Conservation (phyloP, 2,329 filamentous ascomycete species). For the Ambrosiella xylebori region DNA sequence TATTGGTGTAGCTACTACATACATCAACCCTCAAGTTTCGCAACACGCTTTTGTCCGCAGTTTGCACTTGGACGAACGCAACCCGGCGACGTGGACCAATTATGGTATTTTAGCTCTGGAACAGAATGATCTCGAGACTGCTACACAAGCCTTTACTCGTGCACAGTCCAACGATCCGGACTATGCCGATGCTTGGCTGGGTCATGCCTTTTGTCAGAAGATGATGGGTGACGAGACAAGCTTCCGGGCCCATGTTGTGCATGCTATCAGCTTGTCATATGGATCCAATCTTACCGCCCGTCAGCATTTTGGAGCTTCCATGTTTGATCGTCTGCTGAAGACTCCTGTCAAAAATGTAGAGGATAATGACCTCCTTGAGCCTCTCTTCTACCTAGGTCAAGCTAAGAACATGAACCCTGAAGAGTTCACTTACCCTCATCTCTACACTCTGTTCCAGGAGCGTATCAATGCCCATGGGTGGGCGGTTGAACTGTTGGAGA, state of each 20-base stretch:
- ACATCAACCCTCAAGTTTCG: conserved; percentile 68
- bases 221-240: conserved; percentile 58
- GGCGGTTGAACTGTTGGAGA: conserved; percentile 46
- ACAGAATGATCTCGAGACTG: conserved; percentile 68
- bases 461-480: conserved; percentile 51
- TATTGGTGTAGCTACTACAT: conserved; percentile 75
- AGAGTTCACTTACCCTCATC: conserved; percentile 57
- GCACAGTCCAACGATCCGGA: conserved; percentile 91
- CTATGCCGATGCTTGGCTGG: conserved; percentile 83
- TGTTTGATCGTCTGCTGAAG: conserved; percentile 64
- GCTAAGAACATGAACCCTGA: conserved; percentile 52
- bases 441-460: conserved; percentile 67
- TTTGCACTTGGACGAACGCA: conserved; percentile 80
- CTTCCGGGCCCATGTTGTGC: conserved; percentile 71
- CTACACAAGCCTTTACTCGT: conserved; percentile 75
- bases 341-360: conserved; percentile 29
- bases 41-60: conserved; percentile 90
- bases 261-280: conserved; percentile 84
- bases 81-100: conserved; percentile 75
- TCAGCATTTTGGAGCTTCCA: conserved; percentile 59
- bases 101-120: conserved; percentile 72
- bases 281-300: conserved; percentile 57
- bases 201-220: conserved; percentile 73
- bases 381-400: conserved; percentile 76
- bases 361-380: conserved; percentile 56